These are phyloP conservation scores for Stenocarpella maydis DNA, from an alignment of 2,329 filamentous ascomycete genomes.

Conservation along the genomic window DNA sequence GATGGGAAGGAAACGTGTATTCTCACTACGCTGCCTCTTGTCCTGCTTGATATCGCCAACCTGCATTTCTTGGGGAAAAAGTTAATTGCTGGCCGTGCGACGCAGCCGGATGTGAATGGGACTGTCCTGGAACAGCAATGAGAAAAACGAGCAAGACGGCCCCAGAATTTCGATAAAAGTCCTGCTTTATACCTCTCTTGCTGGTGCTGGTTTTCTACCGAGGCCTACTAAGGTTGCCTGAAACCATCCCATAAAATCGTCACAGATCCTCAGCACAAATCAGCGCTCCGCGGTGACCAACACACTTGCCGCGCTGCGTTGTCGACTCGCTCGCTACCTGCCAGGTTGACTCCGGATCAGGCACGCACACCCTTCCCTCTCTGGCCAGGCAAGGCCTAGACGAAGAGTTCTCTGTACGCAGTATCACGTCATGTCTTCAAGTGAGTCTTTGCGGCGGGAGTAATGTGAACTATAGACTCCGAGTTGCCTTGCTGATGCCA, in stretches of 20 bases:
- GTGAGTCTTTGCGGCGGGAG: not conserved
- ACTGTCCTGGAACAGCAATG: not conserved
- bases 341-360: conserved; percentile 6
- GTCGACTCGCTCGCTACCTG: conserved; percentile 7
- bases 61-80: not conserved
- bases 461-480: not conserved
- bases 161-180: not conserved
- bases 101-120: not conserved
- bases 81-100: too few relatives aligned
- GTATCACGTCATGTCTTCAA: conserved; percentile 8
- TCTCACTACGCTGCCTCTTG: not conserved
- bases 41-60: not conserved
- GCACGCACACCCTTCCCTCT: not conserved
- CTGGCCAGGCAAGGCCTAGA: not conserved
- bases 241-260: not conserved
- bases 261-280: not conserved
- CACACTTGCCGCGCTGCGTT: not conserved
- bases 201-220: not conserved
- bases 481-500: not conserved
- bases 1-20: not conserved
- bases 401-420: not conserved
- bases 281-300: not conserved
- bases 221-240: not conserved
- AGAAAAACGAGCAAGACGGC: not conserved
- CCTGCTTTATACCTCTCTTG: not conserved